phyloP scores from a whole-genome alignment of 176 grass and related monocot species.

The Dendrocalamus sinicus region DNA sequence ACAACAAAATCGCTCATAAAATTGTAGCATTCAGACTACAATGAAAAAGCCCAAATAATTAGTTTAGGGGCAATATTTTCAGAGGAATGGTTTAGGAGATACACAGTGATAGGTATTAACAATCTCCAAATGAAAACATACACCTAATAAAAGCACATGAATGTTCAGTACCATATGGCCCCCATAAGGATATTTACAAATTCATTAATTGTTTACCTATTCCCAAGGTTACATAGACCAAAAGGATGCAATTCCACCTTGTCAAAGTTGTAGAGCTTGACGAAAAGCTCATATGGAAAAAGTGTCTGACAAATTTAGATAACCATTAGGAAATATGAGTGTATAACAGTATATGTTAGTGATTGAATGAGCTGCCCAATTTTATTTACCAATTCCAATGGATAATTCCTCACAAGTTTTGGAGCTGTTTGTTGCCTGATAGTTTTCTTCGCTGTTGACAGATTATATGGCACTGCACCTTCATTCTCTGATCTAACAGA shows the following conservation, averaged over 20 bases:
- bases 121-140: conserved; percentile 32
- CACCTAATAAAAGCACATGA: conserved; percentile 16
- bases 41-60: not conserved
- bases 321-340: conserved; percentile 39
- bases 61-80: not conserved
- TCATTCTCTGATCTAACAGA: conserved; percentile 45
- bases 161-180: not conserved
- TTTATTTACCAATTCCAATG: conserved; percentile 71
- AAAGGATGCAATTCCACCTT: conserved; percentile 74
- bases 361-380: conserved; percentile 12
- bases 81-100: conserved; percentile 32
- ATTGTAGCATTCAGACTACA: not conserved
- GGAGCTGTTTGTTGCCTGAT: conserved; percentile 54
- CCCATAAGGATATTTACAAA: conserved; percentile 17
- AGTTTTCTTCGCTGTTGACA: conserved; percentile 49
- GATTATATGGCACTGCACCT: conserved; percentile 39
- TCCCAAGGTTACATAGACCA: conserved; percentile 83
- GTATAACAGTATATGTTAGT: conserved; percentile 32
- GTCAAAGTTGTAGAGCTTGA: conserved; percentile 76
- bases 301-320: conserved; percentile 57
- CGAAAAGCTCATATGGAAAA: conserved; percentile 72
- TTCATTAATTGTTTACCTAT: conserved; percentile 70
- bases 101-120: conserved; percentile 11
- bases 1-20: conserved; percentile 3
- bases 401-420: conserved; percentile 60